These are phyloP conservation scores for Herpotrichia juniperi DNA, from an alignment of 2,329 filamentous ascomycete genomes.

Conservation along the genomic window DNA sequence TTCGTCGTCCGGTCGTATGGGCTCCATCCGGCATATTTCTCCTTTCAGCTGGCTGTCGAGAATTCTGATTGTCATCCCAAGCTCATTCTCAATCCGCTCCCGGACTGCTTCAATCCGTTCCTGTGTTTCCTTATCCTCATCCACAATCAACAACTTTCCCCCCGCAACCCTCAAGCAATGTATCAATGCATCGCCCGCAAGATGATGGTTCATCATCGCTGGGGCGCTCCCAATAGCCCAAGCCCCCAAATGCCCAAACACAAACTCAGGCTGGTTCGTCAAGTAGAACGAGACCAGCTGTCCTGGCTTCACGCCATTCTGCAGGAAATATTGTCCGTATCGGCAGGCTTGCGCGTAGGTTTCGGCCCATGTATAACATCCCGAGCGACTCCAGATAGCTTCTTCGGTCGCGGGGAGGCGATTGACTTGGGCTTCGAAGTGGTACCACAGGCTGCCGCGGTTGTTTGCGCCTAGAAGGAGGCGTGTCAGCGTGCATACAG, in stretches of 20 bases:
- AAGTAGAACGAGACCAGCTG: constrained; percentile 71
- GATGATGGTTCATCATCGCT: constrained; percentile 74
- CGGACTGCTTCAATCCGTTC: constrained; percentile 61
- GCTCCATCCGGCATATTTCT: constrained; percentile 55
- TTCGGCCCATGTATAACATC: constrained; percentile 50
- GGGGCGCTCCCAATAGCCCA: constrained; percentile 71
- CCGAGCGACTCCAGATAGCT: constrained; percentile 71
- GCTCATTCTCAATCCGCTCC: constrained; percentile 56
- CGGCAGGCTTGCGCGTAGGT: constrained; percentile 49
- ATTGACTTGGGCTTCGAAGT: constrained; percentile 64
- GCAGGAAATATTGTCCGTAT: constrained; percentile 43
- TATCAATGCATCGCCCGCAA: constrained; percentile 66
- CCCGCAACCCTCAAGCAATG: constrained; percentile 69
- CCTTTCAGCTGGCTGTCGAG: constrained; percentile 57
- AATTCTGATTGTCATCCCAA: constrained; percentile 64
- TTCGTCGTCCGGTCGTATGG: constrained; percentile 60
- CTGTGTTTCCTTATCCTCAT: constrained; percentile 57
- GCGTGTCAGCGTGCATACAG: constrained; percentile 15
- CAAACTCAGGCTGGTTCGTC: constrained; percentile 70
- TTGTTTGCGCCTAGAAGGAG: constrained; percentile 54
- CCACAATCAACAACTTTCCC: constrained; percentile 54
- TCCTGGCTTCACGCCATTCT: constrained; percentile 61
- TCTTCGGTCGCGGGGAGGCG: constrained; percentile 56
- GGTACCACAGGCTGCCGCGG: constrained; percentile 67
- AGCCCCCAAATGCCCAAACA: constrained; percentile 69